These are phyloP conservation scores for Fusarium coicis DNA, from an alignment of 2,329 filamentous ascomycete genomes.

Conservation along the genomic window DNA sequence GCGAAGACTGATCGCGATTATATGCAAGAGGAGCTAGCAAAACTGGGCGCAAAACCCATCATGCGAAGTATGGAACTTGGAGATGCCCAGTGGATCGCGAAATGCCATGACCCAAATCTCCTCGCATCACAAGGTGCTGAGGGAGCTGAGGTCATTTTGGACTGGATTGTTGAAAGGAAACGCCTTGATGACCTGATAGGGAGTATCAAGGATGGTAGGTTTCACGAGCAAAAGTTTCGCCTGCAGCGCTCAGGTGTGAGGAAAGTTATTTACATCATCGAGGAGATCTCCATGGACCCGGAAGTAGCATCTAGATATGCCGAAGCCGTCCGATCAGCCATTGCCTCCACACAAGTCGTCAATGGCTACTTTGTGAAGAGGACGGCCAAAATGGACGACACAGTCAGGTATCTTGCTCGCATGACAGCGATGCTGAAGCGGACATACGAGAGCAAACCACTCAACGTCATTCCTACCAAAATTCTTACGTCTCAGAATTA, in stretches of 20 bases:
- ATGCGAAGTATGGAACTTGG: slow-evolving; percentile 78
- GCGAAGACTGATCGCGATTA: slow-evolving; percentile 80
- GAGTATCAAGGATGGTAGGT: slow-evolving; percentile 84
- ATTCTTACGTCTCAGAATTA: slow-evolving; percentile 74
- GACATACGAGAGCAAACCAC: slow-evolving; percentile 68
- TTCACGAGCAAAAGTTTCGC: slow-evolving; percentile 87
- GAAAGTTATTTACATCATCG: slow-evolving; percentile 82
- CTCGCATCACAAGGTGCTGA: slow-evolving; percentile 67
- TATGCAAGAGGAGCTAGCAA: slow-evolving; percentile 76
- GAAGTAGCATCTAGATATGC: slow-evolving; percentile 66
- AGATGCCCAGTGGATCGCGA: slow-evolving; percentile 83
- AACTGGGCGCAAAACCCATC: slow-evolving; percentile 72
- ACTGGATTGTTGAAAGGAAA: slow-evolving; percentile 86
- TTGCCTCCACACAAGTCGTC: slow-evolving; percentile 81
- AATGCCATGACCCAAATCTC: slow-evolving; percentile 68
- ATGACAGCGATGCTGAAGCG: slow-evolving; percentile 76
- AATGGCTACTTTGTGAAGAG: slow-evolving; percentile 83
- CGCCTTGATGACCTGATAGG: slow-evolving; percentile 81
- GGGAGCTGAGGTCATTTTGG: slow-evolving; percentile 77
- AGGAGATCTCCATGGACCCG: slow-evolving; percentile 73
- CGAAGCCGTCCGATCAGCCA: slow-evolving; percentile 76
- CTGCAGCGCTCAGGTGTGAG: slow-evolving; percentile 77
- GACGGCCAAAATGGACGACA: slow-evolving; percentile 80
- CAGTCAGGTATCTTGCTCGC: slow-evolving; percentile 77
- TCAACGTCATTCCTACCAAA: slow-evolving; percentile 73